phyloP scores from a whole-genome alignment of 495 filamentous ascomycete genomes.

The Penicillium chermesinum region DNA sequence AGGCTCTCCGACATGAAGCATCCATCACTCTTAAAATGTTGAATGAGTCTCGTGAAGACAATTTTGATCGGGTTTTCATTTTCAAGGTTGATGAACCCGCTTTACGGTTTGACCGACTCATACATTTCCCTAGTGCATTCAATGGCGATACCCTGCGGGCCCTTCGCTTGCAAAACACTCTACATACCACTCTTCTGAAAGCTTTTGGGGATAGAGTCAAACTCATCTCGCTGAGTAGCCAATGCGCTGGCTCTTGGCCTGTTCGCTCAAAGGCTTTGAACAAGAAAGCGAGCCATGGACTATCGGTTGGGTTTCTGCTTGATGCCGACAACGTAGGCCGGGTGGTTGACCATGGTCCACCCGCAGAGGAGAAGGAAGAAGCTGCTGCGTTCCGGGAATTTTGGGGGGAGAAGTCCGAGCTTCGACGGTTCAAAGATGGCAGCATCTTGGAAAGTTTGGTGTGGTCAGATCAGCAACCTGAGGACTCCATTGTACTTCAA shows the following conservation, averaged over 20 bases:
- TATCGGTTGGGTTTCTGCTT: constrained; percentile 65
- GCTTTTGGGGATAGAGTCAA: constrained; percentile 72
- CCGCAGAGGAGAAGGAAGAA: constrained; percentile 64
- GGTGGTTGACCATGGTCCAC: constrained; percentile 78
- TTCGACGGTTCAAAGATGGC: constrained; percentile 52
- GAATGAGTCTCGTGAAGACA: constrained; percentile 66
- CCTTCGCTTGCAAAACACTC: constrained; percentile 24
- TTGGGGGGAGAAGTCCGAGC: constrained; percentile 52
- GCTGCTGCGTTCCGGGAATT: constrained; percentile 44
- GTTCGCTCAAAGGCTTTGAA: constrained; percentile 20
- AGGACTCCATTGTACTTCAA: constrained; percentile 65
- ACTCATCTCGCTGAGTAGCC: constrained; percentile 53
- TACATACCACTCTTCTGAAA: constrained; percentile 58
- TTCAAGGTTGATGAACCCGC: constrained; percentile 60
- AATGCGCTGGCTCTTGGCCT: constrained; percentile 34
- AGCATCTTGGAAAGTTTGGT: constrained; percentile 63
- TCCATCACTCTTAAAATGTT: constrained; percentile 63
- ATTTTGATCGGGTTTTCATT: constrained; percentile 81
- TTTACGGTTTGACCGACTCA: constrained; percentile 64
- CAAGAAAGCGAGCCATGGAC: constrained; percentile 19
- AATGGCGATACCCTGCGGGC: constrained; percentile 27
- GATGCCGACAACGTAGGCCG: constrained; percentile 65
- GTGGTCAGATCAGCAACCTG: constrained; percentile 62
- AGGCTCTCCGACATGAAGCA: constrained; percentile 65
- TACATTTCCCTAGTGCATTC: constrained; percentile 28